Percentiles rank a stretch among this genome's conserved stretches.
Evolutionary conservation across 2,329 filamentous ascomycete genomes (phyloP).

Genomic region (Apiospora marii): DNA sequence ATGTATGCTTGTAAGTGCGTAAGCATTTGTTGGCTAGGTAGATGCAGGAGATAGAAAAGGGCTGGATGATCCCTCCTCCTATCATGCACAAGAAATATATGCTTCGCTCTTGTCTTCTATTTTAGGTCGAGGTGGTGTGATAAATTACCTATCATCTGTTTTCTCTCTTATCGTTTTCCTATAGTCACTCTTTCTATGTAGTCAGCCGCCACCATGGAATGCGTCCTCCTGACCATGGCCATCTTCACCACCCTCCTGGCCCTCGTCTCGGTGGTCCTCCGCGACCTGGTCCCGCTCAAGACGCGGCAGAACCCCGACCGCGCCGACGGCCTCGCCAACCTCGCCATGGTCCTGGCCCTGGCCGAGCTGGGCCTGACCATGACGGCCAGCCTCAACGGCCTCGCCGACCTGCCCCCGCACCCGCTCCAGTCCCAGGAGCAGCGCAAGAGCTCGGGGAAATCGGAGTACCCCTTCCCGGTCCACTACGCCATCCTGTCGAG

Average conservation of each 20-base stretch:
- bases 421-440: not conserved
- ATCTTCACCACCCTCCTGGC: slow-evolving; percentile 10
- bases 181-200: not conserved
- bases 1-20: not conserved
- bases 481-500: slow-evolving; percentile 9
- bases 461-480: not conserved
- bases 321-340: slow-evolving; percentile 1
- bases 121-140: not conserved
- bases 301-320: not conserved
- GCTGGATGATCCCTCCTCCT: not conserved
- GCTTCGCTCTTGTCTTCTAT: not conserved
- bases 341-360: slow-evolving; percentile 20
- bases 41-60: slow-evolving; percentile 16
- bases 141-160: not conserved
- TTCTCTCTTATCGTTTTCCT: not conserved
- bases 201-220: not conserved
- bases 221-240: slow-evolving; percentile 1
- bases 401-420: not conserved
- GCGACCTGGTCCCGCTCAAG: slow-evolving; percentile 18
- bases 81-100: not conserved
- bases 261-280: not conserved
- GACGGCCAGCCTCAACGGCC: not conserved
- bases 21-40: too few relatives aligned
- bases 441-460: not conserved
- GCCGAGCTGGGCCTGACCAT: slow-evolving; percentile 9